Conservation (phyloP, 148 eudicot genomes). For the Rheum nobile region DNA sequence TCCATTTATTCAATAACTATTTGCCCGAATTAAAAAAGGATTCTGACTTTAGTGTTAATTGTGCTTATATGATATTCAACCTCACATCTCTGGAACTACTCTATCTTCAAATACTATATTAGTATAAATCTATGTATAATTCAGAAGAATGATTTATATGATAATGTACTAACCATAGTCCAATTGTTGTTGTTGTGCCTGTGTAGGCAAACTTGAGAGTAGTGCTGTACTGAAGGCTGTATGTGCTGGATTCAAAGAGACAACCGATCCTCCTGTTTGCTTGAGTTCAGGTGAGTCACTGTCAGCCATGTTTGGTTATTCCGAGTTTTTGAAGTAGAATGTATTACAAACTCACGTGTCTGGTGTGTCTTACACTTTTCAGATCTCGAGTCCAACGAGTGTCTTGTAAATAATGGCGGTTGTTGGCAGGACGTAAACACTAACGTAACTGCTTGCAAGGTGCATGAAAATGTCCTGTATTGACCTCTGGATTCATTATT, state of each 20-base stretch:
- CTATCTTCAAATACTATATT: not conserved
- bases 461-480: not conserved
- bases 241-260: conserved; percentile 86
- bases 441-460: conserved; percentile 83
- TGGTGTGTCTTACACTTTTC: not conserved
- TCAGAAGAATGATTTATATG: not conserved
- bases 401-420: conserved; percentile 76
- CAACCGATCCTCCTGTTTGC: conserved; percentile 76
- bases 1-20: conserved; percentile 14
- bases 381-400: conserved; percentile 87
- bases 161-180: not conserved
- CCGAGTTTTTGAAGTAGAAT: not conserved
- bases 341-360: not conserved
- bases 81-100: not conserved
- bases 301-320: not conserved
- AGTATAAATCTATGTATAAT: not conserved
- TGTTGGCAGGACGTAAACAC: conserved; percentile 61
- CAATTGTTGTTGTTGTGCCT: not conserved
- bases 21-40: not conserved
- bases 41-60: not conserved
- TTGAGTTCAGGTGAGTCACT: conserved; percentile 42
- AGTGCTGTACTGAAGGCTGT: conserved; percentile 67
- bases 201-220: conserved; percentile 83
- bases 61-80: not conserved
- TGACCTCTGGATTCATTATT: not conserved